Conservation (phyloP, 2,329 filamentous ascomycete species). For the Aspergillus pseudotamarii region DNA sequence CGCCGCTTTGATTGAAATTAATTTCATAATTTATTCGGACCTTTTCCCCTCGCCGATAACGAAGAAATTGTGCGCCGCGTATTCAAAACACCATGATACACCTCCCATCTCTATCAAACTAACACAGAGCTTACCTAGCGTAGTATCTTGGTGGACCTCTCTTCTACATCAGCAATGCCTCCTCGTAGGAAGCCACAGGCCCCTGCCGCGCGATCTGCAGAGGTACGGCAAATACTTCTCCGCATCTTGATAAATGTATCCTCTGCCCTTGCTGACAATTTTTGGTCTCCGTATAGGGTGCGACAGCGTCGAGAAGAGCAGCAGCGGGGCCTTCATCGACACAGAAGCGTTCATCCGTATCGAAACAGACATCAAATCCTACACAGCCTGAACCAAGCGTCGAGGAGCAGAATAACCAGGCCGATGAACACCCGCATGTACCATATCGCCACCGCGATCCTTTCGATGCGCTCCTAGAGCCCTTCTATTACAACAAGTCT, state of each 20-base stretch:
- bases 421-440: constrained; percentile 23
- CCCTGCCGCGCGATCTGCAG: constrained; percentile 30
- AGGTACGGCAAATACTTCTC: constrained; percentile 38
- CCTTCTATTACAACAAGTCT: constrained; percentile 70
- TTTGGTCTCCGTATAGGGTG: constrained; percentile 13
- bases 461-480: constrained; percentile 67
- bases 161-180: constrained; percentile 31
- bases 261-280: constrained; percentile 16
- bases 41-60: constrained; percentile 27
- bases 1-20: constrained; percentile 9
- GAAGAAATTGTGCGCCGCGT: constrained; percentile 25
- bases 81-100: constrained; percentile 16
- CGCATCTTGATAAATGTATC: constrained; percentile 11
- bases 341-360: constrained; percentile 32
- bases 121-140: background rate
- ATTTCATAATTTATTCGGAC: constrained; percentile 21
- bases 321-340: constrained; percentile 26
- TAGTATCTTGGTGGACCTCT: constrained; percentile 1
- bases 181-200: constrained; percentile 41
- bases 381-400: constrained; percentile 20
- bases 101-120: constrained; percentile 1
- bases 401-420: constrained; percentile 20
- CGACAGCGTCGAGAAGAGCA: constrained; percentile 16
- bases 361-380: constrained; percentile 24
- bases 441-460: constrained; percentile 38